Percentiles rank a stretch among this genome's conserved stretches.
phyloP scores from a whole-genome alignment of 176 grass and related monocot genomes.

The Triticum urartu region DNA sequence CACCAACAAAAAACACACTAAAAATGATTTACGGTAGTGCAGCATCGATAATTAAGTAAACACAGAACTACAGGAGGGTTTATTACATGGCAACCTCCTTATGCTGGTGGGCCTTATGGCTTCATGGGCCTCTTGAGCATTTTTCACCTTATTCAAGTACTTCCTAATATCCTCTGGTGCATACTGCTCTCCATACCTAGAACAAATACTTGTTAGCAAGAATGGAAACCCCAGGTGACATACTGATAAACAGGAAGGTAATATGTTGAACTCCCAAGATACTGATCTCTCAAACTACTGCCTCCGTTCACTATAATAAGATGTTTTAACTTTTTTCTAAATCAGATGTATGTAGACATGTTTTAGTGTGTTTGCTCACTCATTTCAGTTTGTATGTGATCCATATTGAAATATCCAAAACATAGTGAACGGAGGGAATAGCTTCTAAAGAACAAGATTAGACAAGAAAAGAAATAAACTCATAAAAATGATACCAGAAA shows the following conservation, averaged over 20 bases:
- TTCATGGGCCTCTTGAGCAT: slow-evolving; percentile 99
- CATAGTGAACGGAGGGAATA: too few relatives aligned
- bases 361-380: too few relatives aligned
- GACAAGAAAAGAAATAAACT: slow-evolving; percentile 1
- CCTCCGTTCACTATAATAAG: too few relatives aligned
- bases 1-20: neutral
- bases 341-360: too few relatives aligned
- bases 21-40: neutral
- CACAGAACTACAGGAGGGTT: slow-evolving; percentile 19
- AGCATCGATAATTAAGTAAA: slow-evolving; percentile 16
- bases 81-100: slow-evolving; percentile 98
- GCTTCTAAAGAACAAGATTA: neutral
- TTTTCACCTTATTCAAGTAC: slow-evolving; percentile 91
- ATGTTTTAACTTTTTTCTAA: too few relatives aligned
- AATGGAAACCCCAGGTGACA: slow-evolving; percentile 8
- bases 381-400: too few relatives aligned
- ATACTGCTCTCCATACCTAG: slow-evolving; percentile 73
- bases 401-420: too few relatives aligned
- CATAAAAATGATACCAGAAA: slow-evolving; percentile 12
- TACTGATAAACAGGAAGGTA: slow-evolving; percentile 1
- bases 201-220: slow-evolving; percentile 38
- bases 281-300: slow-evolving; percentile 4
- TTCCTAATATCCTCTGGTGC: slow-evolving; percentile 64
- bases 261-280: slow-evolving; percentile 9
- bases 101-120: slow-evolving; percentile 91